These are phyloP conservation scores for Starmerella bombi DNA, from an alignment of 805 yeast genomes.

Conservation along the genomic window DNA sequence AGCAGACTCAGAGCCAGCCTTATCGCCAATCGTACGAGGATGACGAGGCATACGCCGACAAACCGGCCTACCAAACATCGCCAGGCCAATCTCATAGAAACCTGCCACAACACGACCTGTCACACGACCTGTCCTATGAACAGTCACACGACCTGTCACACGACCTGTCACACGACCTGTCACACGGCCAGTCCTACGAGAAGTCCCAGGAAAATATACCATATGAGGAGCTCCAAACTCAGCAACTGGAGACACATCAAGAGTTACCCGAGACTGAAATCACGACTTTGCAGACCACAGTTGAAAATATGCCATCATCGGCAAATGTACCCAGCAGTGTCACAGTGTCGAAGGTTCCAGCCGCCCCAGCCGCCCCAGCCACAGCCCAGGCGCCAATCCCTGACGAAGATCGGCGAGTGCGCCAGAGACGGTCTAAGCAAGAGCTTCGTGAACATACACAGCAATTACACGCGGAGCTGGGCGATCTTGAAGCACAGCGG, in stretches of 20 bases:
- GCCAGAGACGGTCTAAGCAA: slow-evolving; percentile 12
- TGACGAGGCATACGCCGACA: background rate
- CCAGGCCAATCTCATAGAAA: too few relatives aligned
- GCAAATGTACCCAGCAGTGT: too few relatives aligned
- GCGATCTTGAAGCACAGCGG: slow-evolving; percentile 11
- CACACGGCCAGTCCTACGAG: background rate
- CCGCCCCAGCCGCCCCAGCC: background rate
- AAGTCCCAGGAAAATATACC: background rate
- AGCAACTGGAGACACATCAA: background rate
- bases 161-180: background rate
- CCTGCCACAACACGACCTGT: too few relatives aligned
- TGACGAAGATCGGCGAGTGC: slow-evolving; percentile 8
- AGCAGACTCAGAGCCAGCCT: slow-evolving; percentile 11
- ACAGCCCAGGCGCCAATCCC: background rate
- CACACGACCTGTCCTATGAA: background rate
- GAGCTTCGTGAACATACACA: slow-evolving; percentile 8
- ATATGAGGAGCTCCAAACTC: too few relatives aligned
- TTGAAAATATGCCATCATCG: background rate
- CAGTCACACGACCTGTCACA: background rate
- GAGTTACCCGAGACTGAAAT: too few relatives aligned
- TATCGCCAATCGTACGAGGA: too few relatives aligned
- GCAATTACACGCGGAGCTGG: slow-evolving; percentile 18
- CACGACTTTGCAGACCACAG: background rate
- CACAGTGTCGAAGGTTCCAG: too few relatives aligned
- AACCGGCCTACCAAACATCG: too few relatives aligned